Evolutionary conservation across 2,329 filamentous ascomycete species (phyloP).

Genomic region (Didymella segeticola): DNA sequence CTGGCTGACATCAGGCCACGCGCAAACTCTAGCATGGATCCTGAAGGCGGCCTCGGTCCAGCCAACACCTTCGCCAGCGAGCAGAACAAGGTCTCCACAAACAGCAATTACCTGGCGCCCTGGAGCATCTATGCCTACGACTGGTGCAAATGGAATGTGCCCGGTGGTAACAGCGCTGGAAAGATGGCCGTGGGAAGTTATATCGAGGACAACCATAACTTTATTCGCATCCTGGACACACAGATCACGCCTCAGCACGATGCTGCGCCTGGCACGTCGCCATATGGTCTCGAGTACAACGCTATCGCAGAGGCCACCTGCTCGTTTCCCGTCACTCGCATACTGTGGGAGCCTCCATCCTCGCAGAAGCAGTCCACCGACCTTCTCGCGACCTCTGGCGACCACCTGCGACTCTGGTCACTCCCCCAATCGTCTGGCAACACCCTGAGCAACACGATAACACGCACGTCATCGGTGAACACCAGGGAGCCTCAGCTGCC

Average conservation of each 20-base stretch:
- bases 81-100: conserved; percentile 69
- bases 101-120: conserved; percentile 91
- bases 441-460: conserved; percentile 74
- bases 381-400: conserved; percentile 90
- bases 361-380: conserved; percentile 95
- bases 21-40: conserved; percentile 80
- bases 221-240: conserved; percentile 97
- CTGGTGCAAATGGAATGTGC: conserved; percentile 97
- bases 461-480: conserved; percentile 66
- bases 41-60: conserved; percentile 68
- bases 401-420: conserved; percentile 93
- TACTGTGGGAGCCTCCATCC: conserved; percentile 95
- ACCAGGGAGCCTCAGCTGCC: conserved; percentile 67
- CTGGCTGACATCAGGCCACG: conserved; percentile 90
- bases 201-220: conserved; percentile 97
- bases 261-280: conserved; percentile 72
- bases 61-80: conserved; percentile 66
- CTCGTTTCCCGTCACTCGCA: conserved; percentile 93
- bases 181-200: conserved; percentile 97
- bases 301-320: conserved; percentile 96
- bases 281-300: conserved; percentile 84
- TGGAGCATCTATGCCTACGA: conserved; percentile 98
- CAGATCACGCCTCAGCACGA: conserved; percentile 74
- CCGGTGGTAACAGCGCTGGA: conserved; percentile 73
- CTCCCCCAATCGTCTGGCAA: conserved; percentile 64